Percentiles rank a stretch among this genome's conserved stretches.
These are phyloP conservation scores for Rheum nobile DNA, from an alignment of 148 eudicot species.

Conservation along the genomic window DNA sequence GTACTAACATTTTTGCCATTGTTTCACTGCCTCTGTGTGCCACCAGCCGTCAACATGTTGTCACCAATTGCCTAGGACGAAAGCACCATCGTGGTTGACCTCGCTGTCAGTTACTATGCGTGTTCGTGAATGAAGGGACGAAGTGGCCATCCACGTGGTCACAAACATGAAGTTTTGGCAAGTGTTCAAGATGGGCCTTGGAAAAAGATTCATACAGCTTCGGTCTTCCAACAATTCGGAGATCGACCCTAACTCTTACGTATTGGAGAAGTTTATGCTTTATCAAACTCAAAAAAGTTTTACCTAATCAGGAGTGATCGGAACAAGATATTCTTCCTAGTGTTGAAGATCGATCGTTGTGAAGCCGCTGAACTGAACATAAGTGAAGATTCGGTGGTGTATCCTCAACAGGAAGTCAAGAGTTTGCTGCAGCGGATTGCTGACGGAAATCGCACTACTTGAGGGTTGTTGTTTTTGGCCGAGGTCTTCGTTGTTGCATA, in stretches of 20 bases:
- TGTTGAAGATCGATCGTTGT: constrained; percentile 81
- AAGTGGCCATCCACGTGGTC: no score
- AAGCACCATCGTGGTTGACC: no score
- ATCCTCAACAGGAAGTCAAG: constrained; percentile 72
- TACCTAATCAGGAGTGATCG: constrained; percentile 89
- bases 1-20: no score
- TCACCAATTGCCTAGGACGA: no score
- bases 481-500: constrained; percentile 92
- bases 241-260: constrained; percentile 54
- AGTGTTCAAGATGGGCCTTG: no score
- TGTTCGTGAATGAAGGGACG: no score
- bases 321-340: constrained; percentile 60
- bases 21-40: no score
- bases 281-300: constrained; percentile 91
- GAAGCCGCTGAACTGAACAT: constrained; percentile 80
- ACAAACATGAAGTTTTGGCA: no score
- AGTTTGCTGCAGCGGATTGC: constrained; percentile 76
- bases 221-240: constrained; percentile 41
- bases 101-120: no score
- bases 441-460: constrained; percentile 90
- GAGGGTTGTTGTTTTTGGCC: constrained; percentile 68
- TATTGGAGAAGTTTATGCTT: constrained; percentile 80
- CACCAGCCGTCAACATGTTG: no score
- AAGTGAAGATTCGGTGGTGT: constrained; percentile 95
- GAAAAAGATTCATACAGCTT: no score